A percentile compares a stretch with the other conserved stretches of the same genome.
Evolutionary conservation across 768 basidiomycete species (phyloP).

Genomic region (Lentinula aciculospora): DNA sequence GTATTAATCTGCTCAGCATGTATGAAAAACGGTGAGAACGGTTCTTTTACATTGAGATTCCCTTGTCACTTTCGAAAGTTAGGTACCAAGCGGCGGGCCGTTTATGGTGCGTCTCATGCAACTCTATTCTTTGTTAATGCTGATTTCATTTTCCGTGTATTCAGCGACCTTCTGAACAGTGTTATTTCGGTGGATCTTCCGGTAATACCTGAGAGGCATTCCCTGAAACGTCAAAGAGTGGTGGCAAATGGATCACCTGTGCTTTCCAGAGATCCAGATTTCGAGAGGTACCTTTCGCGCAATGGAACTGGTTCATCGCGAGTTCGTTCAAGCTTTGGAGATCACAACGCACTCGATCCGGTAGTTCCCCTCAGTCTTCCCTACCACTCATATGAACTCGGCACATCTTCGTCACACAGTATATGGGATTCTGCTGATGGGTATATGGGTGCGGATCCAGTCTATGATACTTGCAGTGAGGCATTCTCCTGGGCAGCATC

Average conservation of each 20-base stretch:
- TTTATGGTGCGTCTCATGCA: slow-evolving; percentile 32
- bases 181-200: background rate
- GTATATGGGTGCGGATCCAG: background rate
- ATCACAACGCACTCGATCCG: background rate
- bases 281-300: background rate
- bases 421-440: background rate
- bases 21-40: background rate
- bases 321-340: background rate
- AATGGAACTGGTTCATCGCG: background rate
- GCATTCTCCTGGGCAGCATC: background rate
- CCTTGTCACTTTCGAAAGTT: background rate
- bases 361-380: background rate
- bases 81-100: slow-evolving; percentile 45
- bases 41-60: too few species aligned
- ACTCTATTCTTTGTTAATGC: background rate
- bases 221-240: background rate
- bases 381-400: background rate
- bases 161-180: background rate
- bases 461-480: background rate
- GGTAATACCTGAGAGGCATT: background rate
- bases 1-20: slow-evolving; percentile 12
- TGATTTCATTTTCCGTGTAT: background rate
- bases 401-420: background rate
- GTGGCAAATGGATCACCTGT: background rate
- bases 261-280: background rate